Evolutionary conservation across 331 rosid species (phyloP), one percentile per base, ranked within the genome.

Genomic region (Erythrophleum ivorense): DNA sequence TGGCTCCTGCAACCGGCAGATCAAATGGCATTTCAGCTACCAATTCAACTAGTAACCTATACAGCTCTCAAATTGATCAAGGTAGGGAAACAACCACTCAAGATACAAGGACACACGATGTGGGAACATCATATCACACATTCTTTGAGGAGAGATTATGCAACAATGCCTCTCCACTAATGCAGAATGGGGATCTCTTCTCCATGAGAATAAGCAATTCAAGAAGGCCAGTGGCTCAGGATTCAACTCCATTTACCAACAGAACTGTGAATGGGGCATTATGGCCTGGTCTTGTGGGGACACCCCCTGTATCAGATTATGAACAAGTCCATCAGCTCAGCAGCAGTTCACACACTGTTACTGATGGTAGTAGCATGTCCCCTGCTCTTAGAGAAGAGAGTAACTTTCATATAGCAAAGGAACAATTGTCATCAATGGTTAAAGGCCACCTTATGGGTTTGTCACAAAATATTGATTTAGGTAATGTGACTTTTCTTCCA

Each of bases 361-460:
- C 75, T 2, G 86, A 86, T 53, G 73, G 66, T 60, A 80, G 66
- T 60, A 80, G 74, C 78, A 36, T 82, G 57, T 31, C 85, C 66
- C 83, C 81, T 65, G 58, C 73, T 38, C 74, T 54, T 71, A 77
- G 57, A 79, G 97, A 88, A 63, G 93, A 84, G 38, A 73, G 72
- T 21, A 86, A 89, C 75, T 85, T 87, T 65, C 74, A 80, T 69
- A 81, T 48, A 59, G 97, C 86, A 16, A 91, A 82, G 86, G 97
- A 91, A 76, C 94, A 89, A 80, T 74, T 96, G 82, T 86, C 87
- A 49, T 85, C 85, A 2, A 71, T 87, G 87, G 92, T 96, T 73
- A 88, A 81, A 88, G 81, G 75, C 73, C 98, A 91, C 86, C 81
- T 96, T 84, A 78, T 84, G 84, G 83, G 81, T 73, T 77, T 96